Conservation (phyloP, 176 grass and related monocot genomes). For the Ensete ventricosum region DNA sequence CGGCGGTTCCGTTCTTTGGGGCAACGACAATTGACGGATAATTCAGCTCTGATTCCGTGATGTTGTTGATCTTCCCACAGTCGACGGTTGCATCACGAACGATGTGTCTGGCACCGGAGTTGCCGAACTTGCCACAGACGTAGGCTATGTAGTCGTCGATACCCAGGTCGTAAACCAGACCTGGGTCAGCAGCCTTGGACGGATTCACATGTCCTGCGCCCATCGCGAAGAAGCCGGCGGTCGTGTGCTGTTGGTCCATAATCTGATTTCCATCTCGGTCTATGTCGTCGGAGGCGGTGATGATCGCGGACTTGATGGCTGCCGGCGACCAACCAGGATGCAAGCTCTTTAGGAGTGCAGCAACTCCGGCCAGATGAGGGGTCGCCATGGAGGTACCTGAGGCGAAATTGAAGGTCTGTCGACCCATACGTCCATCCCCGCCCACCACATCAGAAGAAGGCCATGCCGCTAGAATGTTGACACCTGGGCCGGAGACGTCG, state of each 20-base stretch:
- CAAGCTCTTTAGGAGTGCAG: slow-evolving; percentile 52
- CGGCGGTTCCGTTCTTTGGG: background rate
- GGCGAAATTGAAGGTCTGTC: slow-evolving; percentile 41
- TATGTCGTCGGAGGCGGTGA: slow-evolving; percentile 57
- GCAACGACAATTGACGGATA: slow-evolving; percentile 17
- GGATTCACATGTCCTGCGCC: slow-evolving; percentile 76
- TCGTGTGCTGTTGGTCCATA: slow-evolving; percentile 57
- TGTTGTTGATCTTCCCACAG: background rate
- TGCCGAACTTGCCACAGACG: slow-evolving; percentile 57
- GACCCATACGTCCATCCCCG: slow-evolving; percentile 5
- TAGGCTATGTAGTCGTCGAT: slow-evolving; percentile 13
- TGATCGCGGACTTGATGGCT: slow-evolving; percentile 88
- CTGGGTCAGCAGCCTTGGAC: slow-evolving; percentile 50
- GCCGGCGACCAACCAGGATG: slow-evolving; percentile 72
- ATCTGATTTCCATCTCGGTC: slow-evolving; percentile 49
- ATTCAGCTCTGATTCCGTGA: slow-evolving; percentile 24
- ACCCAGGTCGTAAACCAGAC: slow-evolving; percentile 61
- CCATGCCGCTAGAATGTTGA: slow-evolving; percentile 89
- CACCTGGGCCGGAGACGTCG: slow-evolving; percentile 70
- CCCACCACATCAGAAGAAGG: no score
- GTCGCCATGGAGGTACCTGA: slow-evolving; percentile 91
- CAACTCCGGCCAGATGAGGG: slow-evolving; percentile 66
- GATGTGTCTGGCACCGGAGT: slow-evolving; percentile 42
- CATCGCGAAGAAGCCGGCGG: slow-evolving; percentile 81
- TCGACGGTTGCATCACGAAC: slow-evolving; percentile 9